Evolutionary conservation across 2,329 filamentous ascomycete species (phyloP).

Genomic region (Podosphaera xanthii): DNA sequence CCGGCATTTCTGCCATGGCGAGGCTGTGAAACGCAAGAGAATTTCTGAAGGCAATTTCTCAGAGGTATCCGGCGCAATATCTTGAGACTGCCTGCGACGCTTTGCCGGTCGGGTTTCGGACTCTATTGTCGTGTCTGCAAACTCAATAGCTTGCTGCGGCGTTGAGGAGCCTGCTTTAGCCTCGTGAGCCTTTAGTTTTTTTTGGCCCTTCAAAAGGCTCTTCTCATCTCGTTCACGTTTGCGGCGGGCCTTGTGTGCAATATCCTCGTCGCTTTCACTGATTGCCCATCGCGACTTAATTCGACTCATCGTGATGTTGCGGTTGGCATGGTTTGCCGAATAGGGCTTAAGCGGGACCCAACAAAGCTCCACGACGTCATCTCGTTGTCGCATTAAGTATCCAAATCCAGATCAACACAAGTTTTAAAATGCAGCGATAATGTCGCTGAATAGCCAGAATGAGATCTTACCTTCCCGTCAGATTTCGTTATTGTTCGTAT

Average conservation of each 20-base stretch:
- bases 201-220: conserved; percentile 62
- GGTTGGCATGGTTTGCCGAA: conserved; percentile 2
- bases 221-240: conserved; percentile 52
- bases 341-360: neutral
- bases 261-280: conserved; percentile 45
- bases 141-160: conserved; percentile 2
- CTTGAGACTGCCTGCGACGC: conserved; percentile 29
- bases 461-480: conserved; percentile 12
- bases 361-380: neutral
- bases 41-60: conserved; percentile 22
- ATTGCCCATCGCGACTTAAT: conserved; percentile 62
- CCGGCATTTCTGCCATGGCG: conserved; percentile 44
- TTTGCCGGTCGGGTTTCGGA: conserved; percentile 30
- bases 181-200: conserved; percentile 44
- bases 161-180: conserved; percentile 10
- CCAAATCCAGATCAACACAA: neutral
- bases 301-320: conserved; percentile 9
- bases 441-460: conserved; percentile 6
- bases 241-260: conserved; percentile 44
- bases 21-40: conserved; percentile 48
- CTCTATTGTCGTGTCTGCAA: conserved; percentile 5
- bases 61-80: conserved; percentile 7
- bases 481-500: conserved; percentile 9
- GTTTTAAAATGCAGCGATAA: neutral
- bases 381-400: conserved; percentile 1